A percentile compares a stretch with the other conserved stretches of the same genome.
phyloP scores from a whole-genome alignment of 257 asterid species.

The Nicotiana sylvestris region DNA sequence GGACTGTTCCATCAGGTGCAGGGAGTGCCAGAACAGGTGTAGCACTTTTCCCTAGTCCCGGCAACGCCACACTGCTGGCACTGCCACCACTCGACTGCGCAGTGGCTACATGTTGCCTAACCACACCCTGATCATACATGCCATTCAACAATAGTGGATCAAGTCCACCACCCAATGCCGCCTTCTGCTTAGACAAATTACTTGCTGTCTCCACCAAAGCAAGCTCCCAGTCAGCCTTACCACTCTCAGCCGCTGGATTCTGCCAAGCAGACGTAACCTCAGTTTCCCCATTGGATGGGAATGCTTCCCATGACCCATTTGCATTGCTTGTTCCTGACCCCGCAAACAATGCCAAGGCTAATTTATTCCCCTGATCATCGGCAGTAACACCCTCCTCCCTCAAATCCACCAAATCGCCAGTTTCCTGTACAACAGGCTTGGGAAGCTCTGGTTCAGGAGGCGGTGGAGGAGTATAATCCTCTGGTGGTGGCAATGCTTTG shows the following conservation, averaged over 20 bases:
- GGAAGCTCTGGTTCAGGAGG: slow-evolving; percentile 59
- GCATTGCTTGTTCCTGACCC: slow-evolving; percentile 44
- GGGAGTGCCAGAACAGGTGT: slow-evolving; percentile 74
- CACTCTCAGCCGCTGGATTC: slow-evolving; percentile 73
- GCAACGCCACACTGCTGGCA: slow-evolving; percentile 74
- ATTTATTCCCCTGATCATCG: slow-evolving; percentile 77
- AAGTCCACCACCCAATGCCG: slow-evolving; percentile 70
- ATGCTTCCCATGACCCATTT: slow-evolving; percentile 78
- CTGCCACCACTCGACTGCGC: slow-evolving; percentile 56
- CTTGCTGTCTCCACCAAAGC: slow-evolving; percentile 77
- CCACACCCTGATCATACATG: slow-evolving; percentile 80
- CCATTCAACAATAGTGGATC: slow-evolving; percentile 74
- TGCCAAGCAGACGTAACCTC: slow-evolving; percentile 86
- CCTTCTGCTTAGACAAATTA: slow-evolving; percentile 63
- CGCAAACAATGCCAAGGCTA: slow-evolving; percentile 74
- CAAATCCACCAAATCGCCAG: slow-evolving; percentile 64
- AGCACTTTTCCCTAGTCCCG: slow-evolving; percentile 49
- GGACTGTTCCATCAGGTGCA: slow-evolving; percentile 70
- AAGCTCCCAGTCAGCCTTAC: slow-evolving; percentile 84
- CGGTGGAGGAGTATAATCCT: slow-evolving; percentile 44
- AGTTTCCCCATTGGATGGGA: slow-evolving; percentile 43
- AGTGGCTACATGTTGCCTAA: slow-evolving; percentile 57
- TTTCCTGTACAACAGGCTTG: slow-evolving; percentile 35
- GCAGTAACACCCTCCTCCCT: slow-evolving; percentile 69
- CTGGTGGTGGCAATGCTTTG: slow-evolving; percentile 57